Evolutionary conservation across 495 filamentous ascomycete genomes (phyloP).

Genomic region (Aspergillus kassunensis): DNA sequence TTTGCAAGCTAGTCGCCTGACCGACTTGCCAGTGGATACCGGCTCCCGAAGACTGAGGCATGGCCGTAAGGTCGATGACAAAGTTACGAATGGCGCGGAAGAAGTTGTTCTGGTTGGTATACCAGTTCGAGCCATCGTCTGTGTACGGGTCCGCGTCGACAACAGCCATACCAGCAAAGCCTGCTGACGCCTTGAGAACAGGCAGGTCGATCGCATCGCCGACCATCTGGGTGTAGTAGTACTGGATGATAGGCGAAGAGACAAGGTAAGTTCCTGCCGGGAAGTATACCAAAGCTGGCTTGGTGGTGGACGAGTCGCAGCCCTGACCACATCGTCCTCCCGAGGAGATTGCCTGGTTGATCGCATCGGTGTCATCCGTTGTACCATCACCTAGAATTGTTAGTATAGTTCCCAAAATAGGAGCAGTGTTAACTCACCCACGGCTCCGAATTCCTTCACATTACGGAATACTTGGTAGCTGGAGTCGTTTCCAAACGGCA

Average conservation of each 20-base stretch:
- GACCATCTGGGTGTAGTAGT: constrained; percentile 78
- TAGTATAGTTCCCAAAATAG: constrained; percentile 18
- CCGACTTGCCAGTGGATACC: constrained; percentile 99
- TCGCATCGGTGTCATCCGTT: constrained; percentile 84
- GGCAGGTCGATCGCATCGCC: constrained; percentile 69
- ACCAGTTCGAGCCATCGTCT: constrained; percentile 61
- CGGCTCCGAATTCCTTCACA: constrained; percentile 79
- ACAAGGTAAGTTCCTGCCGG: constrained; percentile 74
- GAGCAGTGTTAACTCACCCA: constrained; percentile 39
- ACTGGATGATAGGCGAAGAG: constrained; percentile 62
- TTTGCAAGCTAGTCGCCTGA: constrained; percentile 88
- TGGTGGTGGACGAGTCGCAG: constrained; percentile 78
- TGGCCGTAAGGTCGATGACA: constrained; percentile 74
- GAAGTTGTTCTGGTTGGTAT: constrained; percentile 97
- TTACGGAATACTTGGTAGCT: constrained; percentile 80
- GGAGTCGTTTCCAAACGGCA: constrained; percentile 55
- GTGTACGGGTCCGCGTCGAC: constrained; percentile 88
- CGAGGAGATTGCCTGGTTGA: constrained; percentile 76
- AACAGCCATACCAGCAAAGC: constrained; percentile 80
- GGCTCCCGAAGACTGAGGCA: constrained; percentile 59
- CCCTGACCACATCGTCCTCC: constrained; percentile 71
- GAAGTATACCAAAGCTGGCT: constrained; percentile 76
- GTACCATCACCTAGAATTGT: constrained; percentile 59
- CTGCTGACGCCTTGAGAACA: constrained; percentile 67
- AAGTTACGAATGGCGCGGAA: constrained; percentile 96